A percentile compares a stretch with the other conserved stretches of the same genome.
These are phyloP conservation scores for Pterocarpus macrocarpus DNA, from an alignment of 306 rosid genomes.

Conservation along the genomic window DNA sequence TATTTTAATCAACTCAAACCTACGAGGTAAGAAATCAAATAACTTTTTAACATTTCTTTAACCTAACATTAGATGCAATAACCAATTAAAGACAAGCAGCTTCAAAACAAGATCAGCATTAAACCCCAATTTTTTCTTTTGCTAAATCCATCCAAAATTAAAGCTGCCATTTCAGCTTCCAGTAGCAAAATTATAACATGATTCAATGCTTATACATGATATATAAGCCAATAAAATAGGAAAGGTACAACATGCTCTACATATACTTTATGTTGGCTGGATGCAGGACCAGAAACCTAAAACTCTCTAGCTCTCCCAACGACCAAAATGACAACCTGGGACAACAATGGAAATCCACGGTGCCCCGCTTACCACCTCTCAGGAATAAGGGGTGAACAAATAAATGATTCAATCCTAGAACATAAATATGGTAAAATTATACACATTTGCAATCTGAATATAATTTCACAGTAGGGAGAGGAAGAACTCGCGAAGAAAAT, in stretches of 20 bases:
- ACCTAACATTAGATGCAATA: too few relatives aligned
- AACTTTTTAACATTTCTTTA: neutral
- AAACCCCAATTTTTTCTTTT: neutral
- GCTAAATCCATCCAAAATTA: conserved; percentile 40
- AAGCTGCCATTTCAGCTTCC: conserved; percentile 41
- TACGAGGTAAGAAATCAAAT: neutral
- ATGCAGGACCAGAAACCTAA: conserved; percentile 55
- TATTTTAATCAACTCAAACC: too few relatives aligned
- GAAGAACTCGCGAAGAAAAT: conserved; percentile 42
- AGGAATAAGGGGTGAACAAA: conserved; percentile 57
- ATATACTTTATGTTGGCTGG: conserved; percentile 52
- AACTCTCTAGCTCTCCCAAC: conserved; percentile 53
- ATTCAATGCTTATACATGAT: conserved; percentile 65
- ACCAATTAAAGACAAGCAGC: neutral
- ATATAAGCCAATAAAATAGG: conserved; percentile 60
- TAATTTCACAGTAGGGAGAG: conserved; percentile 53
- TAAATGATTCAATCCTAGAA: conserved; percentile 54
- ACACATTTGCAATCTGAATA: conserved; percentile 72
- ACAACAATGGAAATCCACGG: conserved; percentile 44
- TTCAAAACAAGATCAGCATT: neutral
- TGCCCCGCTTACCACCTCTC: conserved; percentile 57
- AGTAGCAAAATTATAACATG: conserved; percentile 61
- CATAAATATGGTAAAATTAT: conserved; percentile 59
- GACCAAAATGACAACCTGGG: conserved; percentile 53
- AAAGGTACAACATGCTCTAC: conserved; percentile 68